phyloP scores from a whole-genome alignment of 2,329 filamentous ascomycete genomes.

The Grosmannia clavigera region DNA sequence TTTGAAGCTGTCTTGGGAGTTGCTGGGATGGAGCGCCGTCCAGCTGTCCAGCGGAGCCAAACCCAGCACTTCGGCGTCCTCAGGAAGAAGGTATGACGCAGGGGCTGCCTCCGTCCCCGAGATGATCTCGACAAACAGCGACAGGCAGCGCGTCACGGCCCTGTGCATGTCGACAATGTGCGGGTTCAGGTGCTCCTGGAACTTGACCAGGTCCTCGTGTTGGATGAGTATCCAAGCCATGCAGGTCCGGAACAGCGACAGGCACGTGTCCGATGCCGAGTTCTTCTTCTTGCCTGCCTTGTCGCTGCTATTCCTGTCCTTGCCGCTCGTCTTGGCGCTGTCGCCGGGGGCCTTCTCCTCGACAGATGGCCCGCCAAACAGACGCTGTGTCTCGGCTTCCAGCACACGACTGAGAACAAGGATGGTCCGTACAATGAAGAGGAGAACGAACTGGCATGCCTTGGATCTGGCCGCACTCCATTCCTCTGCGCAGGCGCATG shows the following conservation, averaged over 20 bases:
- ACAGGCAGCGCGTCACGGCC: constrained; percentile 32
- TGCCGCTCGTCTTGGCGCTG: neutral
- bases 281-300: neutral
- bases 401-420: constrained; percentile 59
- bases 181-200: constrained; percentile 30
- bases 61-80: constrained; percentile 36
- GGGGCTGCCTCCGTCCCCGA: constrained; percentile 25
- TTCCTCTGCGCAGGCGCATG: constrained; percentile 24
- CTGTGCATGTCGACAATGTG: constrained; percentile 34
- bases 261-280: constrained; percentile 26
- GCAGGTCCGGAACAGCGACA: constrained; percentile 41
- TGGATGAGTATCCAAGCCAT: constrained; percentile 39
- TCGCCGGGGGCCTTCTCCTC: neutral
- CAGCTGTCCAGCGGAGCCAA: constrained; percentile 26
- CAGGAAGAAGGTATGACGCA: constrained; percentile 35
- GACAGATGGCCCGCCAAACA: constrained; percentile 3
- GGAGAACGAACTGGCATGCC: constrained; percentile 54
- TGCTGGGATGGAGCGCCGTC: constrained; percentile 5
- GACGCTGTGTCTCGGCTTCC: constrained; percentile 12
- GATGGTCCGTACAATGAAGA: constrained; percentile 69
- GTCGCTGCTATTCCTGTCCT: constrained; percentile 17
- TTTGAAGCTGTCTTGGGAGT: constrained; percentile 6
- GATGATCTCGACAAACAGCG: constrained; percentile 34
- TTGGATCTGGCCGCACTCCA: constrained; percentile 31
- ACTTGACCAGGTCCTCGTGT: constrained; percentile 32